Evolutionary conservation across 371 early-diverging fungal species (phyloP).

Genomic region (Mortierella polycephala): DNA sequence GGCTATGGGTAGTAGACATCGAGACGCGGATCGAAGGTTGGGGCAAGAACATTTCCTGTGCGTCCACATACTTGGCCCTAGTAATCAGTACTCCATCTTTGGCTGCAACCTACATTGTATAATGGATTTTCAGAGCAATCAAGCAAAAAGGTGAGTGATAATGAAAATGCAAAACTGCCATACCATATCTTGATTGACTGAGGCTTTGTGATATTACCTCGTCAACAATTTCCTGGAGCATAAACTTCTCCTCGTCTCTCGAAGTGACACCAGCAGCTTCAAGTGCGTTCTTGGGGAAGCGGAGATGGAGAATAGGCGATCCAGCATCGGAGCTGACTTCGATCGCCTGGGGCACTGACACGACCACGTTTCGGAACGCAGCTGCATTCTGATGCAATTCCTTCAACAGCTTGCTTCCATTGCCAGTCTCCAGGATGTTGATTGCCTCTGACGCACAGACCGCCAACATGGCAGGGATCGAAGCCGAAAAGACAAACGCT

Average conservation of each 20-base stretch:
- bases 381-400: constrained; percentile 38
- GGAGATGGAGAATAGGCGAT: constrained; percentile 79
- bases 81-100: constrained; percentile 87
- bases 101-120: constrained; percentile 55
- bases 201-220: constrained; percentile 56
- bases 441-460: constrained; percentile 91
- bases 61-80: constrained; percentile 85
- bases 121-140: neutral
- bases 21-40: constrained; percentile 87
- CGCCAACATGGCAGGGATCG: constrained; percentile 97
- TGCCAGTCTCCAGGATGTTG: constrained; percentile 63
- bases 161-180: neutral
- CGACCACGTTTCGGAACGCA: constrained; percentile 39
- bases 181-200: neutral
- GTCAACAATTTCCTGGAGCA: constrained; percentile 87
- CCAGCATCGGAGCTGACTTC: constrained; percentile 59
- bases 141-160: neutral
- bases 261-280: constrained; percentile 55
- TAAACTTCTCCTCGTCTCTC: constrained; percentile 68
- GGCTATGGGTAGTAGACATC: constrained; percentile 78
- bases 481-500: constrained; percentile 98
- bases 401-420: constrained; percentile 46
- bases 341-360: constrained; percentile 16
- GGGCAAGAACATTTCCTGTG: constrained; percentile 83
- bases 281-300: constrained; percentile 64